Evolutionary conservation across 331 rosid species (phyloP), one percentile per base, ranked within the genome.

Genomic region (Arachis monticola): DNA sequence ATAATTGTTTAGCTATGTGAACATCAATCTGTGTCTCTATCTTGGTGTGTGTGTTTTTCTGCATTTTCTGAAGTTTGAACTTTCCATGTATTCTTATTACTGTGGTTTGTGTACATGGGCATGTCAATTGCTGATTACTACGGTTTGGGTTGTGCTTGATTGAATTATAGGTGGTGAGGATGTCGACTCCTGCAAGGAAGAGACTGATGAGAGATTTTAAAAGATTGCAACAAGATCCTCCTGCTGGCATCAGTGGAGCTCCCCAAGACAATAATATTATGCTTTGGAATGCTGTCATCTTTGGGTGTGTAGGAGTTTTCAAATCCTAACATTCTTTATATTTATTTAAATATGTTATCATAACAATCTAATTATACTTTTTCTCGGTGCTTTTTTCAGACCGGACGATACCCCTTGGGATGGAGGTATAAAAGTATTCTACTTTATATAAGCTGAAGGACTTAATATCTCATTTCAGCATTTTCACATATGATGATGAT

Each of bases 371-470:
- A 80, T 76, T 64, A 12, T 58, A 40, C 8, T 17, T 53, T 32
- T 46, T 81, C 59, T 75, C 82, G 67, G 22, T 77, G 78, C 48
- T 66, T 77, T 35, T 78, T 88, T 69, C 93, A 94, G 99, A 75
- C 99, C 99, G 1, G 97, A 92, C 85, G 99, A 94, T 80, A 94
- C 97, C 60, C 97, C 97, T 0, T 94, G 99, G 99, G 99, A 94
- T 82, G 99, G 99, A 94, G 99, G 99, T 90, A 83, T 51, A 35
- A 55, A 32, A 67, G 13, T 68, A 69, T 62, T 81, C 46, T 67
- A 32, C 53, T 27, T 74, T 73, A 17, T 31, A 14, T 72, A 32
- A 51, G 40, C 50, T 68, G 47, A 76, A 65, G 63, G 62, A 59
- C 32, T 76, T 75, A 10, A 2, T 41, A 14, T 85, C 27, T 17